phyloP scores from a whole-genome alignment of 2,329 filamentous ascomycete genomes.

The Fusarium sp. region DNA sequence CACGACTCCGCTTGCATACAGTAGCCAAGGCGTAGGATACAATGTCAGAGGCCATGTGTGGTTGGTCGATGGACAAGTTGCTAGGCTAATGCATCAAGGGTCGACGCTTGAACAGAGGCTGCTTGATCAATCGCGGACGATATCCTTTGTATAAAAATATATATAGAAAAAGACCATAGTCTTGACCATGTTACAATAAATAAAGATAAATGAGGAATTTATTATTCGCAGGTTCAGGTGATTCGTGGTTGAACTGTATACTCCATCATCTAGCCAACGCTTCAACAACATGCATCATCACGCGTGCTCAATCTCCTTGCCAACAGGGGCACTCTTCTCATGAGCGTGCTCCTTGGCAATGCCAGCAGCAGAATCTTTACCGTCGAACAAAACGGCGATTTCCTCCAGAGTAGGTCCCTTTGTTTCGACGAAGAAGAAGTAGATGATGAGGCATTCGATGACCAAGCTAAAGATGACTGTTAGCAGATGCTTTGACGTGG shows the following conservation, averaged over 20 bases:
- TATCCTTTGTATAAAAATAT: too few species aligned
- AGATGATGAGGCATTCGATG: constrained; percentile 39
- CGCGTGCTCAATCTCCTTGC: constrained; percentile 34
- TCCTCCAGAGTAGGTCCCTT: constrained; percentile 38
- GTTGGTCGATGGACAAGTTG: too few species aligned
- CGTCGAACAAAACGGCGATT: constrained; percentile 40
- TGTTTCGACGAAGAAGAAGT: constrained; percentile 43
- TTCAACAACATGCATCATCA: not conserved
- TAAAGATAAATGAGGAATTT: too few species aligned
- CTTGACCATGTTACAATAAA: too few species aligned
- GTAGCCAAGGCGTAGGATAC: constrained; percentile 7
- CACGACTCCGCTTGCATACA: constrained; percentile 19
- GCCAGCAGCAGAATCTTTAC: constrained; percentile 33
- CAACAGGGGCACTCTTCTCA: constrained; percentile 19
- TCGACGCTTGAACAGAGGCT: too few species aligned
- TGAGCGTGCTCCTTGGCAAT: constrained; percentile 34
- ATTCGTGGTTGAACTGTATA: too few species aligned
- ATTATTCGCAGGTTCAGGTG: too few species aligned
- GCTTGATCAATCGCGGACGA: too few species aligned
- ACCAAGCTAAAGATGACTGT: constrained; percentile 11
- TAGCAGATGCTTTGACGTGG: accelerated
- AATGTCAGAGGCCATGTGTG: too few species aligned
- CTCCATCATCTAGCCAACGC: too few species aligned
- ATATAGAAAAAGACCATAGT: too few species aligned
- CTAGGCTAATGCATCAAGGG: too few species aligned